Evolutionary conservation across 257 asterid genomes (phyloP), one percentile per base, ranked within the genome.

Genomic region (Echium plantagineum): DNA sequence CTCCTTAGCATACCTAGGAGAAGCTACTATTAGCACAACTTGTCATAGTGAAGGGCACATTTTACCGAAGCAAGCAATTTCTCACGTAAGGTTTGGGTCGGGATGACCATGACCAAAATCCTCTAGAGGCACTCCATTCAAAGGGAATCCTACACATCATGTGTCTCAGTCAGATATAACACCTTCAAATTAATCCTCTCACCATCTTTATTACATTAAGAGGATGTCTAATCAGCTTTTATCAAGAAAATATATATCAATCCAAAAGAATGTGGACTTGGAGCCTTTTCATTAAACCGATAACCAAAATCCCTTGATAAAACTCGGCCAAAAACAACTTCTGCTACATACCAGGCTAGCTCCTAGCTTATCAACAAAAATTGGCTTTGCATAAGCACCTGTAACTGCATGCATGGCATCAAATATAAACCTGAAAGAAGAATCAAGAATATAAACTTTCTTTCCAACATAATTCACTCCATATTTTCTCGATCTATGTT

Each of bases 351-450:
- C 99, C 51, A 63, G 69, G 79, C 75, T 74, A 65, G 96, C 97
- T 78, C 96, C 95, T 61, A 93, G 83, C 79, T 84, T 89, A 80
- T 89, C 99, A 69, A 89, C 95, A 64, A 86, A 86, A 55, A 89
- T 93, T 48, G 99, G 99, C 51, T 89, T 75, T 61, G 97, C 99
- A 73, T 93, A 93, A 66, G 99, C 96, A 66, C 99, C 97, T 20
- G 99, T 85, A 47, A 93, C 97, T 55, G 99, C 99, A 76, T 89
- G 97, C 99, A 93, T 93, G 73, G 97, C 96, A 72, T 93, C 97
- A 80, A 86, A 86, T 52, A 74, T 73, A 78, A 89, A 84, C 90
- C 98, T 93, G 87, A 53, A 66, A 63, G 63, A 30, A 76, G 61
- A 51, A 60, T 58, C 52, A 68, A 59, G 49, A 24, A 42, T 12